Percentiles rank a stretch among this genome's conserved stretches.
phyloP scores from a whole-genome alignment of 2,329 filamentous ascomycete species.

The Talaromyces sp. region DNA sequence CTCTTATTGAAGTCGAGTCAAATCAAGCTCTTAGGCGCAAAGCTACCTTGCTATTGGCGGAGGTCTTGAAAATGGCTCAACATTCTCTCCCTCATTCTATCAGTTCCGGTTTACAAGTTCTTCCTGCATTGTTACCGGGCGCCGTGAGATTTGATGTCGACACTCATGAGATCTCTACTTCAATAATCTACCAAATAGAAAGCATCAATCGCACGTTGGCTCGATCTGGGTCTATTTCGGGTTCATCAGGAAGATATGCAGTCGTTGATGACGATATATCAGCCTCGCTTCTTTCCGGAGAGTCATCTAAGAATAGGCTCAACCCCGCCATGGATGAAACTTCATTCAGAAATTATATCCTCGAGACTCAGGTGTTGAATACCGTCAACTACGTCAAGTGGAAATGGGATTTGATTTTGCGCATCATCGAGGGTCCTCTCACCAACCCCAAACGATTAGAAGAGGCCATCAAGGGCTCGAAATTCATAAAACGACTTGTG shows the following conservation, averaged over 20 bases:
- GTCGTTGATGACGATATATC: conserved; percentile 44
- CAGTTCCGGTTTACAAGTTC: conserved; percentile 79
- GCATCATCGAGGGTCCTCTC: conserved; percentile 86
- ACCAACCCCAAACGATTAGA: conserved; percentile 87
- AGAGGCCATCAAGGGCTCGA: conserved; percentile 89
- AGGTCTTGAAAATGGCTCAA: conserved; percentile 84
- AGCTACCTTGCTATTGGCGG: conserved; percentile 82
- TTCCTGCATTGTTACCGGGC: conserved; percentile 77
- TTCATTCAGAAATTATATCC: conserved; percentile 57
- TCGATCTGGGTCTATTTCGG: conserved; percentile 58
- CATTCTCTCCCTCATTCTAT: conserved; percentile 75
- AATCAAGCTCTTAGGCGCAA: conserved; percentile 68
- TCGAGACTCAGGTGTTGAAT: conserved; percentile 76
- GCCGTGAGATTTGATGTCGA: conserved; percentile 69
- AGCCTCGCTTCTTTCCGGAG: conserved; percentile 34
- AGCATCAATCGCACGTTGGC: conserved; percentile 93
- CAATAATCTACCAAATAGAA: conserved; percentile 96
- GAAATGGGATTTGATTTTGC: conserved; percentile 93
- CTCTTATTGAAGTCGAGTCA: conserved; percentile 46
- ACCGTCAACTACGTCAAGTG: conserved; percentile 91
- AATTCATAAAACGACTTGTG: conserved; percentile 91
- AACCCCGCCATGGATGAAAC: conserved; percentile 61
- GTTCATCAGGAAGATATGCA: conserved; percentile 36
- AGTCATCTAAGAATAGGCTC: conserved; percentile 50
- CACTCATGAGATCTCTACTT: conserved; percentile 73